A percentile compares a stretch with the other conserved stretches of the same genome.
Conservation (phyloP, 495 filamentous ascomycete species). For the Evansstolkia leycettana region DNA sequence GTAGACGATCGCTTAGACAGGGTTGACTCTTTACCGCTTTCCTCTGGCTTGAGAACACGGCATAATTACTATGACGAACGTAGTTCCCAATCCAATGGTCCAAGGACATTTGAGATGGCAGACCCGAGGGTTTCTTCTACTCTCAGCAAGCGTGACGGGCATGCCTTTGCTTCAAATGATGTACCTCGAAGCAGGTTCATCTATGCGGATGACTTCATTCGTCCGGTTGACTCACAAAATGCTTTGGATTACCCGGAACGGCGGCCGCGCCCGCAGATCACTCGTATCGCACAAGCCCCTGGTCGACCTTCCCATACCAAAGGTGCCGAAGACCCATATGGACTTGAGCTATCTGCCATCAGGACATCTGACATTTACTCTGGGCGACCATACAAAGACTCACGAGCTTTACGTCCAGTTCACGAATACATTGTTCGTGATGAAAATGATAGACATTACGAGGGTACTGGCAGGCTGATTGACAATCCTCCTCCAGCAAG, state of each 20-base stretch:
- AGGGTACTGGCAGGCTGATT: slow-evolving; percentile 1
- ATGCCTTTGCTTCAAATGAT: slow-evolving; percentile 7
- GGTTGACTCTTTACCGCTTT: slow-evolving; percentile 1
- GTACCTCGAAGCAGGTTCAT: slow-evolving; percentile 10
- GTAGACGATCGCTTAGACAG: slow-evolving; percentile 9
- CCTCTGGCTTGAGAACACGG: slow-evolving; percentile 5
- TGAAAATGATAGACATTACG: background rate
- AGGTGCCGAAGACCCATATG: slow-evolving; percentile 6
- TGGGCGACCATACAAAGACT: slow-evolving; percentile 6
- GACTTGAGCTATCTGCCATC: slow-evolving; percentile 6
- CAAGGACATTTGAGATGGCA: too few species aligned
- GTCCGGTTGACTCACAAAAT: slow-evolving; percentile 20
- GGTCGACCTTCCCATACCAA: slow-evolving; percentile 7
- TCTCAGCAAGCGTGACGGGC: slow-evolving; percentile 3
- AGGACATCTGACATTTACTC: slow-evolving; percentile 5
- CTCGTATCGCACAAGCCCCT: slow-evolving; percentile 6
- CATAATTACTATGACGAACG: slow-evolving; percentile 10
- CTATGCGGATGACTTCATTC: slow-evolving; percentile 30
- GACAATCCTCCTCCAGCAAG: slow-evolving; percentile 1
- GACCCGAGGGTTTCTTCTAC: too few species aligned
- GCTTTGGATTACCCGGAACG: slow-evolving; percentile 11
- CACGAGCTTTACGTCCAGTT: slow-evolving; percentile 4
- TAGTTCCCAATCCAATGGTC: slow-evolving; percentile 3
- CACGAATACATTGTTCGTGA: slow-evolving; percentile 5
- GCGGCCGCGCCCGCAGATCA: slow-evolving; percentile 6